Base-by-base conservation (phyloP, 176 grass and related monocot species). In the Cenchrus fungigraminus region DNA sequence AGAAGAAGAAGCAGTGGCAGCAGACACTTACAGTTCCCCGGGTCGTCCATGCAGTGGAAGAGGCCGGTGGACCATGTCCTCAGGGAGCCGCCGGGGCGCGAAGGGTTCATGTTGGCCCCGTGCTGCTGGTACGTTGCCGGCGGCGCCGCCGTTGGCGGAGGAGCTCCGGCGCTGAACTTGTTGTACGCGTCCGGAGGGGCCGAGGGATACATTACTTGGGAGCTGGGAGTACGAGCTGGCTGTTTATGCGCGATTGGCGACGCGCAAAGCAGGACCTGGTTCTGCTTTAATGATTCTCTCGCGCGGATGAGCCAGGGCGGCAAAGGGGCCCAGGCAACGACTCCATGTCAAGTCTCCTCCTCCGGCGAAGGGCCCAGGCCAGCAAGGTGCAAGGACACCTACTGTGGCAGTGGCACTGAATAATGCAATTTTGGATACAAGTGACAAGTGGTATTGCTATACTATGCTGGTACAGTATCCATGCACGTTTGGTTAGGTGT, bases 31-130 rank as follows among this genome's bases (percentile, higher is more conserved):
- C 93, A 99, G 91, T 96, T 99, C 2, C 93, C 93, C 2, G 97
- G 93, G 52, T 99, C 97, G 84, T 99, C 97, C 91, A 92, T 90
- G 78, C 97, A 99, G 87, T 99, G 91, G 91, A 92, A 99, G 65
- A 99, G 97, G 28, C 97, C 90, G 14, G 97, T 99, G 12, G 97
- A 99, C 97, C 97, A 99, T 22, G 12, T 75, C 40, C 66, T 78
- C 45, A 95, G 59, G 46, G 79, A 65, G 72, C 28, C 31, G 71
- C 17, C 79, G 83, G 78, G 10, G 72, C 67, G 79, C 6, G 69
- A 31, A 32, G 83, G 68, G 58, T 92, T 78, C 91, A 97, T 94
- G 68, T 82, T 69, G 82, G 57, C 86, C 15, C 79, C 28, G 19
- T 82, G 73, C 34, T 81, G 69, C 34, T 88, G 70, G 86, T 88